Base-by-base conservation (phyloP, 2,329 filamentous ascomycete genomes). In the Sarocladium kiliense region DNA sequence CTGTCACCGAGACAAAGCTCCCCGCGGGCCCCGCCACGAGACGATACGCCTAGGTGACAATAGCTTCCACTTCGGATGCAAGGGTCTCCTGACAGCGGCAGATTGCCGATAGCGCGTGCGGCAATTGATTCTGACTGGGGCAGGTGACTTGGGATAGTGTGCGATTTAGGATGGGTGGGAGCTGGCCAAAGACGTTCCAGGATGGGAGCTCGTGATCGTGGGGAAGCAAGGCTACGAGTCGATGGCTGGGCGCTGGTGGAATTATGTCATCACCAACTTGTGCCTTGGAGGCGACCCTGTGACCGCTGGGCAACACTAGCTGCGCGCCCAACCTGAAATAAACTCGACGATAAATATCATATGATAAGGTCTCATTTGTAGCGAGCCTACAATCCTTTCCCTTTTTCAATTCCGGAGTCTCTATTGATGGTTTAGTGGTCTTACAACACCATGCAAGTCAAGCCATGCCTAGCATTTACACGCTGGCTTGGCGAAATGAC, bases 201-300 rank as follows among this genome's bases (percentile, higher is more conserved):
- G 39, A 47, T 26, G 26, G 25, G 37, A 54, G 55, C 55, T 56
- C 55, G 55, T 56, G 55, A 56, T 56, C 55, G 55, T 51, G 47
- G 47, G 47, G 19, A 18, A 56, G 41, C 54, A 37, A 37, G 42
- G 39, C 25, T 49, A 45, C 44, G 41, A 37, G 37, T 21, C 41
- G 25, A 44, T 49, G 3, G 23, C 44, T 49, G 26, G 44, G 44
- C 23, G 44, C 6, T 16, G 30, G 23, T 21, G 30, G n/a, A 34
- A 51, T 51, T 51, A 51, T 51, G 47, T 51, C 47, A 51, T 51
- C 47, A 51, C 47, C 27, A 26, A 51, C 12, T 12, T 23, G 47
- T 51, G 47, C 27, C 27, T 49, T 36, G 47, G 26, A 34, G 10
- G 27, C 19, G 26, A 23, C 47, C 47, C 47, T 34, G 47, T 51